Base-by-base conservation (phyloP, 139 green algal genomes). In the Pleodorina starrii region DNA sequence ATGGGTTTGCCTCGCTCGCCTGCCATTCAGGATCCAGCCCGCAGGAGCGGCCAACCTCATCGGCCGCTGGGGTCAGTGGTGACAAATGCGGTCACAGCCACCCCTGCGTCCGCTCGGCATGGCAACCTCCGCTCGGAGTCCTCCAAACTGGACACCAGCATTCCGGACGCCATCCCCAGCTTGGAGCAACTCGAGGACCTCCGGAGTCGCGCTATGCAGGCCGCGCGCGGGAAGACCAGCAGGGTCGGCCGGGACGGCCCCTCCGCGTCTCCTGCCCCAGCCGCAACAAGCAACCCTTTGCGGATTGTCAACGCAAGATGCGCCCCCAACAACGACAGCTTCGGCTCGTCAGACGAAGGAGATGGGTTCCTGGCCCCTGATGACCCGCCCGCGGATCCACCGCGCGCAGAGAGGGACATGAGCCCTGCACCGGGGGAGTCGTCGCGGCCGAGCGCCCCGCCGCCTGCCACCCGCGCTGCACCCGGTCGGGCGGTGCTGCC, bases 121-220 rank as follows among this genome's bases (percentile, higher is more conserved):
- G 60, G 29, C 40, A 29, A n/a, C 60, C 29, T 72, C 12, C 77
- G n/a, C 50, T 38, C 77, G 0, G 14, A 25, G 5, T 23, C 50
- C 19, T 5, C 42, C 12, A 42, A 77, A 12, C 63, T 87, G 2
- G 4, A n/a, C 23, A 87, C 40, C 59, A 63, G 43, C 81, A 87
- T 87, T 16, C 81, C 81, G 12, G 60, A 77, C 21, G 27, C 81
- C 29, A 87, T 63, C 5, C 81, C 81, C 40, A 66, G 60, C 81
- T 11, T 77, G 16, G 60, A 63, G 60, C 54, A 87, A 10, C 81
- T 87, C 19, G 60, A 87, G 43, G 29, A 74, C 19, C 43, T 87
- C 50, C 81, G 29, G 50, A 57, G 36, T 29, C 29, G 42, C n/a
- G 81, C 63, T 25, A 73, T 86, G 57, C 57, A 86, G 57, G 29